These are phyloP conservation scores for Actinomucor elegans DNA, from an alignment of 371 early-diverging fungal species.

Conservation along the genomic window DNA sequence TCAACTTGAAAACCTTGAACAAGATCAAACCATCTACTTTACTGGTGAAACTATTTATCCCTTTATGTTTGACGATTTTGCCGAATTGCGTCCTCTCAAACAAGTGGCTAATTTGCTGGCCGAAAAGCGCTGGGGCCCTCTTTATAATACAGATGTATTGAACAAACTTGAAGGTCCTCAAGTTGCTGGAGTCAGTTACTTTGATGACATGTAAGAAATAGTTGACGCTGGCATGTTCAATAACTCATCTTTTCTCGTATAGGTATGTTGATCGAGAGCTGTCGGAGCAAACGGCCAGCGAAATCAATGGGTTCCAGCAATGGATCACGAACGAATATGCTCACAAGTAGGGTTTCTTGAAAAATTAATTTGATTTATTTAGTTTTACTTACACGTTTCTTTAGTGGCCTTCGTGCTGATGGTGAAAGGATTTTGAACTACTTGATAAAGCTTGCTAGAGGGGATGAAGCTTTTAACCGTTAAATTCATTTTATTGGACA, in stretches of 20 bases:
- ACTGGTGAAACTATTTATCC: constrained; percentile 73
- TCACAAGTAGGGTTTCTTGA: constrained; percentile 51
- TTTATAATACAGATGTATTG: constrained; percentile 57
- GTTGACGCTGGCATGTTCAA: not conserved
- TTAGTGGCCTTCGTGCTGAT: constrained; percentile 57
- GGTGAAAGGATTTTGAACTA: constrained; percentile 55
- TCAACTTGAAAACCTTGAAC: constrained; percentile 37
- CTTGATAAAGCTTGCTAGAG: constrained; percentile 59
- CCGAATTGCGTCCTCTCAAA: constrained; percentile 60
- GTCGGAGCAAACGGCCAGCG: constrained; percentile 62
- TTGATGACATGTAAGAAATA: constrained; percentile 65
- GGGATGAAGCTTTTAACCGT: constrained; percentile 49
- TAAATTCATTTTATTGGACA: constrained; percentile 10
- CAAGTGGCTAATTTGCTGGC: constrained; percentile 65
- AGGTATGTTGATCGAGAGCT: constrained; percentile 65
- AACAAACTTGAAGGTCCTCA: constrained; percentile 52
- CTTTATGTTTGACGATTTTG: constrained; percentile 77
- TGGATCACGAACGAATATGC: constrained; percentile 79
- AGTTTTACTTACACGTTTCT: not conserved
- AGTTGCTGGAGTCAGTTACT: constrained; percentile 70
- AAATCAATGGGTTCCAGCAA: constrained; percentile 59
- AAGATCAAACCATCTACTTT: constrained; percentile 37
- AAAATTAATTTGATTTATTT: not conserved
- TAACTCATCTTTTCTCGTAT: not conserved
- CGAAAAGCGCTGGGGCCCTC: constrained; percentile 55